A percentile compares a stretch with the other conserved stretches of the same genome.
Evolutionary conservation across 192 early-diverging fungal species (phyloP).

Genomic region (Linnemannia zychae): DNA sequence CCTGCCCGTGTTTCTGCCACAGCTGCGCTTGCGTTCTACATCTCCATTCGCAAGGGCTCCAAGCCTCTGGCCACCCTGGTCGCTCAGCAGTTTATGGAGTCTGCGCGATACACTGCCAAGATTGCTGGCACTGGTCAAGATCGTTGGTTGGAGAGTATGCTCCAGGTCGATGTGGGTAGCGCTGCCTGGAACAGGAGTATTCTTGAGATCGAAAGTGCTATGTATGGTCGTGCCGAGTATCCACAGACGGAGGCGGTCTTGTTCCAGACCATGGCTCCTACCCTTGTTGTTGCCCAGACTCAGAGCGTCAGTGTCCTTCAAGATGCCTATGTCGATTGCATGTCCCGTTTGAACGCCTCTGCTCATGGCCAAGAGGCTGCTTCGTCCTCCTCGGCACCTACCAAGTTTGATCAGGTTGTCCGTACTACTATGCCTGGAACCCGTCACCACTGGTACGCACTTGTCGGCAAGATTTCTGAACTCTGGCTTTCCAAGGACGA

Average conservation of each 20-base stretch:
- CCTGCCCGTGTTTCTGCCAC: constrained; percentile 56
- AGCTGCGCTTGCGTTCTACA: constrained; percentile 48
- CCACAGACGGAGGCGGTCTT: constrained; percentile 48
- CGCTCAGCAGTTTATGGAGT: constrained; percentile 57
- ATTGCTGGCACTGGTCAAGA: constrained; percentile 43
- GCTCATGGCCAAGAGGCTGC: constrained; percentile 11
- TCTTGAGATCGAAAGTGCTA: constrained; percentile 46
- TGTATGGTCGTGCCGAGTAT: constrained; percentile 49
- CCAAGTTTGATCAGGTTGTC: constrained; percentile 49
- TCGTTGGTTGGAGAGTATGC: constrained; percentile 53
- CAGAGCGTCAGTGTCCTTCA: constrained; percentile 43
- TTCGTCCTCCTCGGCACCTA: not conserved
- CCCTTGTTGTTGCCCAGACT: constrained; percentile 46
- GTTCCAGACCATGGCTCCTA: constrained; percentile 54
- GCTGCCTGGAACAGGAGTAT: constrained; percentile 44
- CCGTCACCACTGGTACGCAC: constrained; percentile 53
- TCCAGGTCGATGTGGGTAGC: constrained; percentile 54
- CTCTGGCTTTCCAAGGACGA: constrained; percentile 52
- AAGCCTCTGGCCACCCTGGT: constrained; percentile 49
- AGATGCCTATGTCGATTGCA: constrained; percentile 49
- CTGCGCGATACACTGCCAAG: constrained; percentile 53
- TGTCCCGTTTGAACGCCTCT: constrained; percentile 38
- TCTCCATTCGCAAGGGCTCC: constrained; percentile 38
- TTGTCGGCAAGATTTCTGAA: constrained; percentile 55
- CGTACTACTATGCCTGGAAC: constrained; percentile 44